Base-by-base conservation (phyloP, 2,329 filamentous ascomycete species). In the Sarocladium strictum region DNA sequence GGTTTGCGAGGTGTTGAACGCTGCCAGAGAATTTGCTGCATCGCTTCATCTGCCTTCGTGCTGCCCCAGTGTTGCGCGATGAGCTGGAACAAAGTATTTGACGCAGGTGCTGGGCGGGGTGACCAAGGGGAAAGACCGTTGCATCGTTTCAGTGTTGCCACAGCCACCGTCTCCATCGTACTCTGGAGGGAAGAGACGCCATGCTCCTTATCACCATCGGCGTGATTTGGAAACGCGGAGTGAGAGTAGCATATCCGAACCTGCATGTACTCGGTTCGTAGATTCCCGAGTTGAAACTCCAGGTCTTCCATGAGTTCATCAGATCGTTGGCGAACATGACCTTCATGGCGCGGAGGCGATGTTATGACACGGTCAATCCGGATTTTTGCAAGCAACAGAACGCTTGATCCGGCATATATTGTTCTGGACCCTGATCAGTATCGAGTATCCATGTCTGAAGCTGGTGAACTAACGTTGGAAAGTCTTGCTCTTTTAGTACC, bases 261-360 rank as follows among this genome's bases (percentile, higher is more conserved):
- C 2, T 72, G 72, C 51, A 85, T 65, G 58, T 81, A 85, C 32
- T 76, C 71, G 15, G 71, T 72, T 19, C 65, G 65, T 3, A 69
- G 69, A 53, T 73, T 70, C 27, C 81, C 80, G 2, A 86, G 74
- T 54, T 83, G 75, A 27, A 71, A 67, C 61, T 85, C 80, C 11
- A 86, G 69, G 55, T 84, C 79, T 23, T 79, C 74, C 15, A 86
- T 81, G 29, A 85, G 67, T 38, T 79, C 72, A 12, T 84, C 79
- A 0, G 81, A 76, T 37, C 69, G 73, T 47, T 74, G 69, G 29
- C 68, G 67, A 9, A 61, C 29, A 53, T 73, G 66, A 9, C 56
- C 53, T 15, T 41, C 33, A 19, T 54, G 41, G 32, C 53, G 51
- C 4, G 56, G 54, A 14, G 54, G 50, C 21, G 55, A 27, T 54